Evolutionary conservation across 2,329 filamentous ascomycete species (phyloP), one percentile per base, ranked within the genome.

Genomic region (Cyphellophora attinorum): DNA sequence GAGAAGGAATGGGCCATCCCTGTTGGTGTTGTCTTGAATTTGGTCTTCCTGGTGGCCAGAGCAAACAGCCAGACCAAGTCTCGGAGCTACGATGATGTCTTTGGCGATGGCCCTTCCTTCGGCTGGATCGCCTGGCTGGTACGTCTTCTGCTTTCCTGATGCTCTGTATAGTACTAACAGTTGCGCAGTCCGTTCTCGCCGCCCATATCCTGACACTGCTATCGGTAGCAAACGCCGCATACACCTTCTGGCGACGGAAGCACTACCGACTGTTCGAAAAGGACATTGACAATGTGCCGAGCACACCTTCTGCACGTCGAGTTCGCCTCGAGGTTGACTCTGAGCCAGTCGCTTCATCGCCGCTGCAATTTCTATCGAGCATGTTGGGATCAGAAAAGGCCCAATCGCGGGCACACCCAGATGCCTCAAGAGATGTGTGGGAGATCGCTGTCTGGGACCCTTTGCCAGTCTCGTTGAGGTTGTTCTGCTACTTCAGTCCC

Each of bases 361-460:
- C 91, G 1, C 54, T 96, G 25, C 76, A 79, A 35, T 79, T 85
- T 38, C 58, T 96, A 23, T 72, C 78, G 17, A 76, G 72, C 43
- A 65, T 84, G 29, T 61, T 94, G 19, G 69, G 76, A 2, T 63
- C 72, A 16, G 76, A 79, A 21, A 79, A 76, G 14, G 84, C 86
- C n/a, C 77, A 88, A 45, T 79, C 83, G 16, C 76, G 86, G 53
- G 81, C 85, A 17, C 83, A 95, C 58, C 85, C 89, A 0, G 81
- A 91, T 53, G 76, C 79, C 37, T 72, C 74, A 16, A 74, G 80
- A 8, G 88, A 98, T 57, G 91, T 98, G 6, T 98, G 91, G 91
- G 88, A 98, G 59, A 62, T 98, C 32, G 74, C 81, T 2, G 72
- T 96, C 5, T 98, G 91, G 91, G 88, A 96, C 55, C 91, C 93